Base-by-base conservation (phyloP, 2,329 filamentous ascomycete species). In the Venturia pyrina region DNA sequence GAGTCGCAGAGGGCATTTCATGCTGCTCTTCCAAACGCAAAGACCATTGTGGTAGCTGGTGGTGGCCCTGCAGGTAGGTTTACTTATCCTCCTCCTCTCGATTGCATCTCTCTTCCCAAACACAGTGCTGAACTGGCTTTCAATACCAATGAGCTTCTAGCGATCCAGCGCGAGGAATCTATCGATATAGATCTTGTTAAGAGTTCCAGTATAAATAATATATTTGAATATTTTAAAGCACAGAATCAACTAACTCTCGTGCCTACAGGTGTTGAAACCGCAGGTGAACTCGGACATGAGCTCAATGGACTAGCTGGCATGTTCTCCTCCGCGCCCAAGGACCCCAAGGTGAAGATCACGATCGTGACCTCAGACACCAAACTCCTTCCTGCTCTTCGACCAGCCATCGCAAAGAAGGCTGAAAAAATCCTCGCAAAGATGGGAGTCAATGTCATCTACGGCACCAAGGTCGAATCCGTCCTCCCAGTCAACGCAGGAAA, bases 371-470 rank as follows among this genome's bases (percentile, higher is more conserved):
- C 77, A 5, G 71, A 69, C 7, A 70, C 72, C 40, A 76, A 75
- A 60, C 75, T 81, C 1, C 75, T 82, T 11, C 75, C 75, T 32
- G 71, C 73, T 48, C 70, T 84, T 66, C 73, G 79, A 64, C 69
- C 74, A 68, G 66, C 72, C 66, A 70, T 81, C 68, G 67, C 75
- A 67, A 71, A 74, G 34, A 72, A 75, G 40, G 83, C 83, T 2
- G 79, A 81, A 67, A 70, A 73, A 8, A 73, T 79, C 43, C 78
- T 86, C 7, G 73, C 76, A 41, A 74, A 76, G n/a, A 73, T 81
- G 64, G 80, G 80, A 5, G 79, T 85, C 62, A 73, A 79, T 17
- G 71, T 82, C 21, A 56, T 79, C 19, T 78, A 78, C 68, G 72
- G 75, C 71, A 67, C 76, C 43, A 68, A 72, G 24, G 75, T 79